A percentile compares a stretch with the other conserved stretches of the same genome.
phyloP scores from a whole-genome alignment of 768 basidiomycete species.

The Kwoniella newhampshirensis region DNA sequence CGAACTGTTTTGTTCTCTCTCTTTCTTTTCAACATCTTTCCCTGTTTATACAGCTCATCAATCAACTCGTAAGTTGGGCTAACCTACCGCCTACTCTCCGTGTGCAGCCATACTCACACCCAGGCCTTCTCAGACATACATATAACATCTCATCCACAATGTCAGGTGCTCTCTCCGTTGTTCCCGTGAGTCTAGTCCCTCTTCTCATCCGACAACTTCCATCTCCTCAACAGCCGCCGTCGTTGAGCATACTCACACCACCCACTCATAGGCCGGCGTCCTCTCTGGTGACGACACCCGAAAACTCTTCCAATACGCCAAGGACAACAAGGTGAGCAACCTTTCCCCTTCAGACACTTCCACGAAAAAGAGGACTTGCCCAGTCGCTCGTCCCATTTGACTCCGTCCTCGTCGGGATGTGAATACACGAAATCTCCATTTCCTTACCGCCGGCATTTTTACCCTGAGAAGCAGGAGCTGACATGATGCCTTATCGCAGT shows the following conservation, averaged over 20 bases:
- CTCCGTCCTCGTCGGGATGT: too few species aligned
- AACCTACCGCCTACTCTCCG: too few species aligned
- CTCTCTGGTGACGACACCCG: slow-evolving; percentile 92
- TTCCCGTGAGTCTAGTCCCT: slow-evolving; percentile 50
- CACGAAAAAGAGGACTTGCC: too few species aligned
- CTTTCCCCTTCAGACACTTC: slow-evolving; percentile 25
- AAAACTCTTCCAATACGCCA: slow-evolving; percentile 93
- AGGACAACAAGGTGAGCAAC: slow-evolving; percentile 70
- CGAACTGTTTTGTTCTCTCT: too few species aligned
- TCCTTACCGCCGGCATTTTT: not conserved
- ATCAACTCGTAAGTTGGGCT: too few species aligned
- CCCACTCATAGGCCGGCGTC: slow-evolving; percentile 71
- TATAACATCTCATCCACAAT: slow-evolving; percentile 28
- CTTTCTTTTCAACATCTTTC: not conserved
- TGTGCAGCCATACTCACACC: too few species aligned
- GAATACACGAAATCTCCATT: not conserved
- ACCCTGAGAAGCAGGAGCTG: slow-evolving; percentile 5
- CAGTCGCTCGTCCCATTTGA: too few species aligned
- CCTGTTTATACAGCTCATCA: not conserved
- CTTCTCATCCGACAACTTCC: not conserved
- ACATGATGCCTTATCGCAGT: slow-evolving; percentile 39
- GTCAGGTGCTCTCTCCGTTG: slow-evolving; percentile 54
- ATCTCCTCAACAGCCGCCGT: not conserved
- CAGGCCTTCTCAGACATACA: too few species aligned
- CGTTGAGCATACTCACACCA: not conserved